Evolutionary conservation across 768 basidiomycete species (phyloP).

Genomic region (Terana coerulea): DNA sequence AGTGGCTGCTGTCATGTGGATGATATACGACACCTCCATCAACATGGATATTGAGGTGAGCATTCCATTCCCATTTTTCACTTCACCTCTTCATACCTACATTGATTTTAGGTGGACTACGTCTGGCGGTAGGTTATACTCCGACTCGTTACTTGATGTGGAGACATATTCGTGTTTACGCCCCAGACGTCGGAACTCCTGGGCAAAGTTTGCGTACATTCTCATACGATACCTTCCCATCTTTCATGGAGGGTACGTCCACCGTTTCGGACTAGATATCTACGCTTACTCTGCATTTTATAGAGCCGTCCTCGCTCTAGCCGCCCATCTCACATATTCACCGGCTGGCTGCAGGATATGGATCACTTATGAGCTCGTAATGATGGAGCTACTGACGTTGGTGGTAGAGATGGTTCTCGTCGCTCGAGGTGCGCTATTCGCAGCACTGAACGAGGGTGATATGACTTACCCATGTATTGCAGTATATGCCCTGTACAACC

Average conservation of each 20-base stretch:
- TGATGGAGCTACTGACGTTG: constrained; percentile 8
- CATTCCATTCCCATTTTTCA: no score
- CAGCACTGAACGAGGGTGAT: no score
- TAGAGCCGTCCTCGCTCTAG: background rate
- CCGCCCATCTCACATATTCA: background rate
- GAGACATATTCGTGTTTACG: no score
- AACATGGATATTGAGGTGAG: no score
- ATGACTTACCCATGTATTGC: background rate
- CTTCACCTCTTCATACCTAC: no score
- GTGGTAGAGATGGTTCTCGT: constrained; percentile 11
- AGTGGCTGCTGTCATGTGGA: no score
- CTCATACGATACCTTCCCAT: constrained; percentile 15
- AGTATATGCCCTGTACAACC: constrained; percentile 14
- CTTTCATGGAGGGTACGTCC: background rate
- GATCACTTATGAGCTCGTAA: constrained; percentile 8
- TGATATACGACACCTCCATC: no score
- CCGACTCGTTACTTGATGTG: no score
- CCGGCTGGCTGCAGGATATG: constrained; percentile 1
- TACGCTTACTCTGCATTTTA: no score
- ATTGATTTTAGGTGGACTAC: no score
- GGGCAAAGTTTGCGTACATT: constrained; percentile 15
- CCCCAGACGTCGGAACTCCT: constrained; percentile 9
- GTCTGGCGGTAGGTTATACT: no score
- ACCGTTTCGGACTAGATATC: no score
- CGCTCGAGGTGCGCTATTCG: constrained; percentile 8